Base-by-base conservation (phyloP, 495 filamentous ascomycete species). In the Hyphodiscus hymeniophilus region DNA sequence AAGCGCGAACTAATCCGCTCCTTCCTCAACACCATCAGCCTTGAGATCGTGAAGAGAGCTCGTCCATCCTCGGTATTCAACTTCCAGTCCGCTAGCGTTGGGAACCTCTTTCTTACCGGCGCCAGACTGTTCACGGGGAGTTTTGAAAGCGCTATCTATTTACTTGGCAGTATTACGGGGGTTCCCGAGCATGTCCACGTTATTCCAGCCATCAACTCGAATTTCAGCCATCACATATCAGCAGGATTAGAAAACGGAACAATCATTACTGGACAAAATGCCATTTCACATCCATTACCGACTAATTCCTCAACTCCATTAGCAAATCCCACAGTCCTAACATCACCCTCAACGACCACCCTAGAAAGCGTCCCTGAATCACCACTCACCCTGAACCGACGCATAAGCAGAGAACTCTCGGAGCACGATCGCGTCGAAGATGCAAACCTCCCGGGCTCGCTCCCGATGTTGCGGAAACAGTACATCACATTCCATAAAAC, bases 1-100 rank as follows among this genome's bases (percentile, higher is more conserved):
- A 95, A 95, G 68, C 81, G 85, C 48, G 90, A 96, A 62, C 79
- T 97, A 38, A 91, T 96, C 60, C 83, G 91, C 26, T 88, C 84
- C 22, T 85, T 95, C 56, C 80, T 97, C 56, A 91, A 92, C 59
- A 73, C 81, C 34, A 65, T 95, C 18, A 94, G 96, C 57, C 65
- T 94, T 38, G 91, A 97, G 65, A 89, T 96, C 47, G 75, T 94
- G 43, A 96, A 95, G 67, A 74, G 89, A 7, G 74, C 83, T 23
- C 72, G 92, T 8, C 85, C 86, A 3, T 76, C 72, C 16, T 84
- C 80, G 21, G 81, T 81, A 17, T 97, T 95, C 63, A 86, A 92
- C 63, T 97, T 95, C 60, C 78, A 84, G 21, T 79, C 79, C 22
- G 92, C 91, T 7, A 87, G 84, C 43, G 83, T 95, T n/a, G 91